A percentile compares a stretch with the other conserved stretches of the same genome.
Conservation (phyloP, 805 yeast species). For the Alloascoidea africana region DNA sequence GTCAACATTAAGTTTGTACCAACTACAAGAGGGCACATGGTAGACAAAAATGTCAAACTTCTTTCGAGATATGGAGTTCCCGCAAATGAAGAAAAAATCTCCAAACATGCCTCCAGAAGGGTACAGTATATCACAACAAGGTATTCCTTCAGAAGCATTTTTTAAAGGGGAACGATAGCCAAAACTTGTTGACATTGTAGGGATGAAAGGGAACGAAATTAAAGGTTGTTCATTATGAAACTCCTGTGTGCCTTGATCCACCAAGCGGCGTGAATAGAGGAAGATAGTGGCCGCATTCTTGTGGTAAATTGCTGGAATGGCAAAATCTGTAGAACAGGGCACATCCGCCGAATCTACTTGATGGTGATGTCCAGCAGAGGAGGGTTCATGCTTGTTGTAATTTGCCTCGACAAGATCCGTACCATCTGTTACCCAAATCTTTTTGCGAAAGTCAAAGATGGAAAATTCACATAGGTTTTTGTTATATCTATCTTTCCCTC, state of each 20-base stretch:
- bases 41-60: background rate
- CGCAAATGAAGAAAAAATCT: constrained; percentile 1
- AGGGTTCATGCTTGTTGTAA: background rate
- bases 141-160: background rate
- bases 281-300: background rate
- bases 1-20: background rate
- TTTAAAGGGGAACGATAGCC: background rate
- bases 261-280: background rate
- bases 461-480: background rate
- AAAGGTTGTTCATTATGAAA: background rate
- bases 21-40: constrained; percentile 1
- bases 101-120: constrained; percentile 1
- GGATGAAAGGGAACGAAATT: constrained; percentile 1
- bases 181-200: background rate
- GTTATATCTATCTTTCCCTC: background rate
- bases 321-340: background rate
- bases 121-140: background rate
- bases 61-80: background rate
- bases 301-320: background rate
- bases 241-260: background rate
- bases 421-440: constrained; percentile 1
- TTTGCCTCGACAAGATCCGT: background rate
- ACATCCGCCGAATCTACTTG: background rate
- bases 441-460: background rate
- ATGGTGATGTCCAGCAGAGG: background rate